These are phyloP conservation scores for Malania oleifera DNA, from an alignment of 164 flowering plant genomes.

Conservation along the genomic window DNA sequence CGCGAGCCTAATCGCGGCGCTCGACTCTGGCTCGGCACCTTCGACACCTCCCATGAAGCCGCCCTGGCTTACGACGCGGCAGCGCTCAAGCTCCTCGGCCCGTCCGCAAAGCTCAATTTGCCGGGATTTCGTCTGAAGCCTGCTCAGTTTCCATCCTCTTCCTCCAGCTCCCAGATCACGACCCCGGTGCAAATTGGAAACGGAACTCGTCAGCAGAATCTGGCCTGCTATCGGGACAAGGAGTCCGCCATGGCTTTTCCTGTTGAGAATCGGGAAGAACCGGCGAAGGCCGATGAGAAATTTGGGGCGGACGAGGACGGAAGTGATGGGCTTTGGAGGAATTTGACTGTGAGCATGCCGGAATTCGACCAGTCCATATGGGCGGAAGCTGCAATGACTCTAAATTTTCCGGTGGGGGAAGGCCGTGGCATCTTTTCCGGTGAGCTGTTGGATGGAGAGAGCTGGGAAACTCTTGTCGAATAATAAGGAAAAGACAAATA, in stretches of 20 bases:
- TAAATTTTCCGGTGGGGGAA: slow-evolving; percentile 24
- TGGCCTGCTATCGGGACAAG: too few relatives aligned
- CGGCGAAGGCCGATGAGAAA: background rate
- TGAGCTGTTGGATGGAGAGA: slow-evolving; percentile 13
- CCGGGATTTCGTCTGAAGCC: slow-evolving; percentile 12
- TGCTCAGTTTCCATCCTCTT: background rate
- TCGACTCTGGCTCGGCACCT: slow-evolving; percentile 68
- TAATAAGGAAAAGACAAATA: too few relatives aligned
- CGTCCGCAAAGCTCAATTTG: slow-evolving; percentile 53
- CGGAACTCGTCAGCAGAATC: background rate
- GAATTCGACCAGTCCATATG: slow-evolving; percentile 41
- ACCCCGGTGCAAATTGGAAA: background rate
- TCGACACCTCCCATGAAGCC: slow-evolving; percentile 54
- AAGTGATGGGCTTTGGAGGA: slow-evolving; percentile 25
- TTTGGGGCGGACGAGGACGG: slow-evolving; percentile 12
- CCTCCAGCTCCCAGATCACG: background rate
- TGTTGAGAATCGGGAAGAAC: background rate
- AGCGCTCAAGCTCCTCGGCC: slow-evolving; percentile 56
- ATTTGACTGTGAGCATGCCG: slow-evolving; percentile 31
- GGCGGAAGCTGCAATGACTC: slow-evolving; percentile 37
- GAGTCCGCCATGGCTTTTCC: background rate
- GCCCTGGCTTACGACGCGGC: slow-evolving; percentile 61
- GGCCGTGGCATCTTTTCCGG: slow-evolving; percentile 7
- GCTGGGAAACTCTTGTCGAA: slow-evolving; percentile 33
- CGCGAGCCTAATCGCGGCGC: slow-evolving; percentile 70